Evolutionary conservation across 2,329 filamentous ascomycete species (phyloP), one percentile per base, ranked within the genome.

Genomic region (Exophiala sp.): DNA sequence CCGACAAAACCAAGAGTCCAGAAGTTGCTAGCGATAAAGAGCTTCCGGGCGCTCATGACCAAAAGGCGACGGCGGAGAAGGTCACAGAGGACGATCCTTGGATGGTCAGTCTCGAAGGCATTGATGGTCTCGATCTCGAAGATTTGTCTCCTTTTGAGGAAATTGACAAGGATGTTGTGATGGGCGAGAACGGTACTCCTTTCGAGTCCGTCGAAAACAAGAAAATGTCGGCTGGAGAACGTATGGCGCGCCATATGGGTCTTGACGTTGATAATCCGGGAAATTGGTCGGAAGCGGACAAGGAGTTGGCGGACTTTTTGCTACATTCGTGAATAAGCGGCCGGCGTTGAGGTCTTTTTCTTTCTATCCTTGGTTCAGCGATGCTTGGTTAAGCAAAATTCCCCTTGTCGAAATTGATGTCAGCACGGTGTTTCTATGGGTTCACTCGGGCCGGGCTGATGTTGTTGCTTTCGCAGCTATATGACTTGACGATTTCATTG

Each of bases 1-100:
- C 52, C 8, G 56, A 60, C 3, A 62, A 62, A 41, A 57, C 55
- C 34, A 57, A 57, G 43, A 59, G 57, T 18, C 59, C 59, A 7
- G 52, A 50, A n/a, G 36, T 43, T 20, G 52, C 35, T 11, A 59
- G 52, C 24, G 55, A 61, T 21, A 58, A 61, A 24, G 59, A 59
- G 14, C 24, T 45, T 11, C 51, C 53, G 4, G 41, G 50, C 11
- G 50, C 40, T 3, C 49, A 52, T 9, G 54, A 43, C 44, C 55
- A 55, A 41, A 50, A 56, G 18, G 43, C 18, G 11, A 35, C 33
- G 9, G 35, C 24, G 29, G 32, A 38, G 11, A 56, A 54, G 34
- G 24, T 29, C 24, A 57, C 52, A 34, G 55, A 61, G 39, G 54
- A 59, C 29, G 57, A 59, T 34, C 41, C 46, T 4, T 58, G 57